Evolutionary conservation across 2,329 filamentous ascomycete species (phyloP).

Genomic region (Fragosphaeria purpurea): DNA sequence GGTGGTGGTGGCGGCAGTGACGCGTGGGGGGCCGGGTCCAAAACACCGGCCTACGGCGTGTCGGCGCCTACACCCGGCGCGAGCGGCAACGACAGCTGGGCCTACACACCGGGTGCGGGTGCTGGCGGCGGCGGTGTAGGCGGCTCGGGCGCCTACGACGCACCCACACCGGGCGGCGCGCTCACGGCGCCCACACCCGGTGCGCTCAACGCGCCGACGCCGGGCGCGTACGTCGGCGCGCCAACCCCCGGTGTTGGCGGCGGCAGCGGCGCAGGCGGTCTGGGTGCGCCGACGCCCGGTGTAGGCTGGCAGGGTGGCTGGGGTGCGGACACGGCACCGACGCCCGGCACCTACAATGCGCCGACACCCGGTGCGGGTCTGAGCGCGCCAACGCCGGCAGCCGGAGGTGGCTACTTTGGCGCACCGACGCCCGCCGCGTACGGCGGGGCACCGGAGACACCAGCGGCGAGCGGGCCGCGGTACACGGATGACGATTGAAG

Average conservation of each 20-base stretch:
- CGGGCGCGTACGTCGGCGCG: constrained; percentile 48
- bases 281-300: constrained; percentile 60
- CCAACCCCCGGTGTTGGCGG: constrained; percentile 45
- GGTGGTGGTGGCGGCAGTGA: constrained; percentile 19
- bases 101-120: constrained; percentile 43
- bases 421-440: constrained; percentile 58
- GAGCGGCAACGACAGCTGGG: constrained; percentile 50
- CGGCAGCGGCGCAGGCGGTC: not conserved
- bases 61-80: constrained; percentile 50
- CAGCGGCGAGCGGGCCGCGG: constrained; percentile 47
- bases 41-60: constrained; percentile 64
- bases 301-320: constrained; percentile 50
- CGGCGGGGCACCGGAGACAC: constrained; percentile 46
- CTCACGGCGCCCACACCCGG: constrained; percentile 52
- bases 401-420: constrained; percentile 47
- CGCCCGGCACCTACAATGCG: constrained; percentile 44
- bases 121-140: constrained; percentile 19
- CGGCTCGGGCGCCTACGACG: constrained; percentile 48
- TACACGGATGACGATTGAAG: constrained; percentile 42
- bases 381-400: constrained; percentile 60
- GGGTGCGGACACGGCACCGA: constrained; percentile 55
- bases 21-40: constrained; percentile 40
- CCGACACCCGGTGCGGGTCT: constrained; percentile 47
- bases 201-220: constrained; percentile 59
- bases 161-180: constrained; percentile 53